A percentile compares a stretch with the other conserved stretches of the same genome.
phyloP scores from a whole-genome alignment of 2,329 filamentous ascomycete species.

The Xylariomycetidae sp. region DNA sequence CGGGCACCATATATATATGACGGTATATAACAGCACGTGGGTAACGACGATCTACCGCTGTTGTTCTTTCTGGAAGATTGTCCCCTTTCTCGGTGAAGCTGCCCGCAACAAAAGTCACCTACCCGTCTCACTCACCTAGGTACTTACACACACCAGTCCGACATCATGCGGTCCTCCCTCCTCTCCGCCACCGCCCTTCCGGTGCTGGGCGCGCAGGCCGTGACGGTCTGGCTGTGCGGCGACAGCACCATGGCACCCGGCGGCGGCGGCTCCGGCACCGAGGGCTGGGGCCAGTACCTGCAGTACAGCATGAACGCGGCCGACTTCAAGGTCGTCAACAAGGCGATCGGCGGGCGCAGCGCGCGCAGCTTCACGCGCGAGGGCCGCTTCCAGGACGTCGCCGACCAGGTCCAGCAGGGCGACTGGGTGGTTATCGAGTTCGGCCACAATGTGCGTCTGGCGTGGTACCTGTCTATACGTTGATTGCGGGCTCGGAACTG shows the following conservation, averaged over 20 bases:
- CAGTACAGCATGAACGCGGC: slow-evolving; percentile 41
- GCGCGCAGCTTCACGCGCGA: slow-evolving; percentile 62
- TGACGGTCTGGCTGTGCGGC: slow-evolving; percentile 50
- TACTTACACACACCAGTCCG: no score
- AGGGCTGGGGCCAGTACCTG: slow-evolving; percentile 60
- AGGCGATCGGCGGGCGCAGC: slow-evolving; percentile 59
- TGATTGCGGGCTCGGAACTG: no score
- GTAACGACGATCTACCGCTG: no score
- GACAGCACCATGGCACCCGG: slow-evolving; percentile 57
- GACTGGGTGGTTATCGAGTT: slow-evolving; percentile 68
- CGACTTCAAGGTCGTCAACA: slow-evolving; percentile 48
- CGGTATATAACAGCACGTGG: no score
- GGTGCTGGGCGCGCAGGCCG: slow-evolving; percentile 15
- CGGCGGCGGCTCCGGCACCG: slow-evolving; percentile 35
- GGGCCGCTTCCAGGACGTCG: slow-evolving; percentile 55
- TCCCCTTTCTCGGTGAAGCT: no score
- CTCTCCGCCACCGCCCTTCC: slow-evolving; percentile 4
- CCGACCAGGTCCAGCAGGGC: slow-evolving; percentile 43
- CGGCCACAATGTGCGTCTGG: slow-evolving; percentile 69
- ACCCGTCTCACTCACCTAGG: no score
- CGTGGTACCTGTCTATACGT: no score
- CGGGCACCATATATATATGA: no score
- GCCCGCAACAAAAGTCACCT: no score
- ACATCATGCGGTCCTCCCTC: no score
- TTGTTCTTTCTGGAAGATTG: no score